These are phyloP conservation scores for Camellia sinensis DNA, from an alignment of 148 eudicot species.

Conservation along the genomic window DNA sequence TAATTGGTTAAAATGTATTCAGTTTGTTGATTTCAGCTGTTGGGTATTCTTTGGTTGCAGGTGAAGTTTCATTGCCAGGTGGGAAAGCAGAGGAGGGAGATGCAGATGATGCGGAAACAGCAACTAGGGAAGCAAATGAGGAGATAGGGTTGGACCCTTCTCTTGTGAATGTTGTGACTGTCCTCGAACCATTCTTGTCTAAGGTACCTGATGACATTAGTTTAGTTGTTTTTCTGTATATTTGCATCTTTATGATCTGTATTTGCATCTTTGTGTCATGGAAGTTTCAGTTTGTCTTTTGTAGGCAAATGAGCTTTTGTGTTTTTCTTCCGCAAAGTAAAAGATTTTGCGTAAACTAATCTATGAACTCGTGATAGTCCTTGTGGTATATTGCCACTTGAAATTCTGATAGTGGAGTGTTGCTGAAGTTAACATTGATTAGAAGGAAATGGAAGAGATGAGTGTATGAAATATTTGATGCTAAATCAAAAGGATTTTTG, in stretches of 20 bases:
- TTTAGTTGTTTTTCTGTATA: neutral
- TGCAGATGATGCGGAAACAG: conserved; percentile 67
- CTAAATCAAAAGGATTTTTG: neutral
- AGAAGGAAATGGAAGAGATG: neutral
- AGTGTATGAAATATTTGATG: neutral
- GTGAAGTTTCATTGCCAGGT: conserved; percentile 93
- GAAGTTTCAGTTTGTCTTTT: neutral
- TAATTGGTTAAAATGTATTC: neutral
- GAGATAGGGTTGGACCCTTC: conserved; percentile 94
- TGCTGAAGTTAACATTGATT: neutral
- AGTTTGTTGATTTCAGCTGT: neutral
- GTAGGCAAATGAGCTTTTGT: neutral
- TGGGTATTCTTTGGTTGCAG: conserved; percentile 31
- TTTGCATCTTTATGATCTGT: neutral
- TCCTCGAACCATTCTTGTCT: conserved; percentile 86
- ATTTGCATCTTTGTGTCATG: neutral
- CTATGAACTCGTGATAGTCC: neutral
- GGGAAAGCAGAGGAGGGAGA: conserved; percentile 86
- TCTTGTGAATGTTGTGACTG: conserved; percentile 68
- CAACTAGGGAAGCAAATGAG: conserved; percentile 83
- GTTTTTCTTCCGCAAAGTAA: neutral
- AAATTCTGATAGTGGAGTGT: neutral
- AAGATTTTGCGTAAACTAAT: neutral
- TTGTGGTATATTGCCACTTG: neutral
- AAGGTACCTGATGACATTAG: conserved; percentile 44